Evolutionary conservation across 177 flowering plant genomes (phyloP), one percentile per base, ranked within the genome.

Genomic region (Vitis hybrid): DNA sequence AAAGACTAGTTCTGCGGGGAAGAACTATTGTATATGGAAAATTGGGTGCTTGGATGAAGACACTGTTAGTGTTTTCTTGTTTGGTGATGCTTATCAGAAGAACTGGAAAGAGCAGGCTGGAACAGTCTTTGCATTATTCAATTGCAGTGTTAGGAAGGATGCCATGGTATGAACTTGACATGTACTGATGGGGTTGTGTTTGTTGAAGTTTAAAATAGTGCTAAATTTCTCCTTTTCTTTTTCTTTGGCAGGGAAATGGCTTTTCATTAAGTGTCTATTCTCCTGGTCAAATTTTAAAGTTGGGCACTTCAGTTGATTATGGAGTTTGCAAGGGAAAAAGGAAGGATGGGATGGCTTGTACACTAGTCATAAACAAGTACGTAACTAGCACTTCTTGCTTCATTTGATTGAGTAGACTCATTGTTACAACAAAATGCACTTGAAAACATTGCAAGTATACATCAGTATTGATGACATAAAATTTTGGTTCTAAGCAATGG

Each of bases 81-180:
- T 93, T 80, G 96, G 94, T 51, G 92, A 90, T 81, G 99, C 99
- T 76, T 88, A 93, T 71, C 70, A 80, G 67, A 86, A 65, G 70
- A 69, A 81, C 63, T 70, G 71, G 2, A 82, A 84, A 20, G 98
- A 87, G 78, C 66, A 84, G 54, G 80, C 80, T 68, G 96, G 97
- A 65, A 82, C 92, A 14, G 88, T 89, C 12, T 90, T 91, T 83
- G 94, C 91, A 0, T 63, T 91, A 14, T 87, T 95, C 74, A 91
- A 89, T 78, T 76, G 88, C 49, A 63, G 75, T 56, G 86, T 90
- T 53, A 91, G 98, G 71, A 91, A 89, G 59, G 91, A 89, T 72
- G 60, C 80, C 10, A 22, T 51, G 88, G 97, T 95, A 85, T 14
- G 6, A 11, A 62, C 57, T 67, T 66, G 5, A 52, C 34, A 15